Percentiles rank a stretch among this genome's conserved stretches.
Evolutionary conservation across 768 basidiomycete genomes (phyloP).

Genomic region (Pulveroboletus sp.): DNA sequence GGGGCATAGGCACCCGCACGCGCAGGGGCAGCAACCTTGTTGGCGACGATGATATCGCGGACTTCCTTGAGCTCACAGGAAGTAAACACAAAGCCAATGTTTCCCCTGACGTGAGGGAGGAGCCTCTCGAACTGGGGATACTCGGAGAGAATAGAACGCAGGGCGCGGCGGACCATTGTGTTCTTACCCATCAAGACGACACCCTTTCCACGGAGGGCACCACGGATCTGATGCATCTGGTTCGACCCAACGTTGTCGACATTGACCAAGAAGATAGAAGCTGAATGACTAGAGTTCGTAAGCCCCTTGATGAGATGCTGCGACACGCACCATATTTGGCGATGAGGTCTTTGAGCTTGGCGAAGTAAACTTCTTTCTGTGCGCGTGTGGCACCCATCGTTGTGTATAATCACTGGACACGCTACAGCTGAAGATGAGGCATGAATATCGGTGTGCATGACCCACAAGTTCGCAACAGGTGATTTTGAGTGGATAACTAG

Average conservation of each 20-base stretch:
- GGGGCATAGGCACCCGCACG: constrained; percentile 97
- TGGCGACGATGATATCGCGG: constrained; percentile 88
- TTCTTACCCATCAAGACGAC: constrained; percentile 99
- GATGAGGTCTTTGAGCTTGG: constrained; percentile 90
- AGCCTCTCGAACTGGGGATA: constrained; percentile 94
- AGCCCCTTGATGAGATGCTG: not conserved
- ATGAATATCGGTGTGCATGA: not conserved
- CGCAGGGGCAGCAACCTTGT: constrained; percentile 98
- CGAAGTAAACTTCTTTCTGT: constrained; percentile 89
- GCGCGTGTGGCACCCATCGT: constrained; percentile 90
- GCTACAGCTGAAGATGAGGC: not conserved
- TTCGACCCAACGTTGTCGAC: constrained; percentile 99
- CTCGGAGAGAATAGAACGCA: constrained; percentile 86
- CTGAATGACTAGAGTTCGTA: constrained; percentile 38
- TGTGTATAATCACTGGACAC: constrained; percentile 18
- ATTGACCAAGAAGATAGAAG: constrained; percentile 98
- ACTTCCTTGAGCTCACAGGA: constrained; percentile 87
- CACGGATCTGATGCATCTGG: constrained; percentile 98
- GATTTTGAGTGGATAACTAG: constrained; percentile 34
- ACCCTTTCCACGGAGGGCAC: constrained; percentile 92
- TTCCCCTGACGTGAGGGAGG: constrained; percentile 92
- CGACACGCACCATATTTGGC: constrained; percentile 75
- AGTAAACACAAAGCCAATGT: constrained; percentile 99
- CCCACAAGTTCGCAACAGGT: constrained; percentile 27
- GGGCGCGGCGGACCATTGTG: constrained; percentile 99